phyloP scores from a whole-genome alignment of 129 eudicot genomes.

The Pseudognaphalium luteoalbum region DNA sequence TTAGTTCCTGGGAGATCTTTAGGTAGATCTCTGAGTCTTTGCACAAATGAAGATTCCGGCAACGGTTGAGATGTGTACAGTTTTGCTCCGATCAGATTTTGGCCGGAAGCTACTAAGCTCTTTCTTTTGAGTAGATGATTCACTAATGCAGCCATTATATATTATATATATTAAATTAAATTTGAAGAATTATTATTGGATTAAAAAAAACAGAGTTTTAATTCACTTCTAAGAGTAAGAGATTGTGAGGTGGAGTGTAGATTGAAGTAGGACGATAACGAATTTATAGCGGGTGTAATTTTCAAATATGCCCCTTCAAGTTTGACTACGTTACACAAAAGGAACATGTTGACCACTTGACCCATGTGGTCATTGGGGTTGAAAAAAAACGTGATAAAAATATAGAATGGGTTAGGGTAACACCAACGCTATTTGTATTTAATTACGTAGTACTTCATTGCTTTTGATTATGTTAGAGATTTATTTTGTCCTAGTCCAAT shows the following conservation, averaged over 20 bases:
- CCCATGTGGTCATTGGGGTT: not conserved
- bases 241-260: slow-evolving; percentile 4
- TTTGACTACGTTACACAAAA: not conserved
- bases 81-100: slow-evolving; percentile 33
- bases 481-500: no score
- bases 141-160: slow-evolving; percentile 64
- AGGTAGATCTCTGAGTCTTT: slow-evolving; percentile 78
- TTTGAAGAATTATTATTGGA: slow-evolving; percentile 8
- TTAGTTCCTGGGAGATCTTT: slow-evolving; percentile 69
- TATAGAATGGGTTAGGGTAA: no score
- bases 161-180: no score
- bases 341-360: not conserved
- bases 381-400: no score
- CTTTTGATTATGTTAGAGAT: no score
- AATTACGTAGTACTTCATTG: no score
- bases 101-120: slow-evolving; percentile 10
- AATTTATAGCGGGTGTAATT: slow-evolving; percentile 4
- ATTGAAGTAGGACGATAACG: slow-evolving; percentile 5
- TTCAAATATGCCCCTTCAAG: slow-evolving; percentile 1
- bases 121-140: slow-evolving; percentile 46
- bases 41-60: slow-evolving; percentile 62
- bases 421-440: no score
- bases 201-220: not conserved
- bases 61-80: slow-evolving; percentile 49
- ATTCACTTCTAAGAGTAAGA: not conserved